Evolutionary conservation across 208 protist species (phyloP).

Genomic region (Angomonas deanei): DNA sequence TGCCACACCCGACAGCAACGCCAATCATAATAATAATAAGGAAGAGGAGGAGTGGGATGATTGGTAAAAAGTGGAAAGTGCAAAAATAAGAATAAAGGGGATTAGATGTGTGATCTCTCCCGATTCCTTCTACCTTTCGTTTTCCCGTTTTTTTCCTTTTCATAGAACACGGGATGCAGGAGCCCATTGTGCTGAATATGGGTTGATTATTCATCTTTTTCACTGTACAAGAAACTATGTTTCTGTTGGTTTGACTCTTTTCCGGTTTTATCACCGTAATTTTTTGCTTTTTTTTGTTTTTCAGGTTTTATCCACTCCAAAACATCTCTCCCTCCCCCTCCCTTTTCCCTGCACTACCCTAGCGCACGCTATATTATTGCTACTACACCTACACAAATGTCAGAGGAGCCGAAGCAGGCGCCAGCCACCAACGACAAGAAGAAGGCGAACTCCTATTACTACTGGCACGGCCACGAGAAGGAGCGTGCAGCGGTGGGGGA

Average conservation of each 20-base stretch:
- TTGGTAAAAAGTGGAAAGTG: constrained; percentile 21
- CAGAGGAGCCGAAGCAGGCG: too few species aligned
- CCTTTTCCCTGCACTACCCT: background rate
- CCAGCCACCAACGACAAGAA: constrained; percentile 26
- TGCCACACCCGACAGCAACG: background rate
- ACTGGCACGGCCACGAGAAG: constrained; percentile 86
- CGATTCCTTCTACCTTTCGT: too few species aligned
- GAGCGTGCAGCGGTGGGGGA: constrained; percentile 74
- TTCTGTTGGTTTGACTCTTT: background rate
- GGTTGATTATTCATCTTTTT: too few species aligned
- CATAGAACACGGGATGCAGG: too few species aligned
- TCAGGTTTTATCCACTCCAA: constrained; percentile 4
- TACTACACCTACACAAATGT: too few species aligned
- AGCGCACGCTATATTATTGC: too few species aligned
- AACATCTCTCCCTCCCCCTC: background rate
- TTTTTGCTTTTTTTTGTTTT: constrained; percentile 6
- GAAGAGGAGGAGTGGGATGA: constrained; percentile 59
- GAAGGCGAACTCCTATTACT: constrained; percentile 72
- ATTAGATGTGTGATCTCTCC: too few species aligned
- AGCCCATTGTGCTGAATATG: too few species aligned
- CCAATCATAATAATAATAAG: constrained; percentile 10
- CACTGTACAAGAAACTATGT: too few species aligned
- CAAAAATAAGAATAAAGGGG: too few species aligned
- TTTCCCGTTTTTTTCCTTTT: too few species aligned
- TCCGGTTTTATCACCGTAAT: background rate